Conservation (phyloP, 768 basidiomycete species). For the Suillus ampliporus region DNA sequence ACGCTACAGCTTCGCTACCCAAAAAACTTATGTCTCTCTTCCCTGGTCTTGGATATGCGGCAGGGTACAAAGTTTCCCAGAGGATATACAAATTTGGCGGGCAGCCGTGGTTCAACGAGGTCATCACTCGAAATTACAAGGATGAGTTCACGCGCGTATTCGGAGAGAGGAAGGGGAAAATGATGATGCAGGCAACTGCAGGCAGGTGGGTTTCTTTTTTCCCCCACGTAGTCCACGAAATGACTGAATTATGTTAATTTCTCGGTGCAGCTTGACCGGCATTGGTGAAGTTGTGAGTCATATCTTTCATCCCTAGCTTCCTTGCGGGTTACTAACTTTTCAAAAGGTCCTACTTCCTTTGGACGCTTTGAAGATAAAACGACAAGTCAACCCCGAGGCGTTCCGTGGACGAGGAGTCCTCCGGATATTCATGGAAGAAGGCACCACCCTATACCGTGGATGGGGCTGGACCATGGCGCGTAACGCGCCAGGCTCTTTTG, state of each 20-base stretch:
- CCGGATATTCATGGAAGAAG: constrained; percentile 91
- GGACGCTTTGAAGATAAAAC: constrained; percentile 97
- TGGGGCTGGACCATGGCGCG: constrained; percentile 99
- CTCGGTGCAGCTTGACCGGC: constrained; percentile 56
- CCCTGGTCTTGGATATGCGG: constrained; percentile 97
- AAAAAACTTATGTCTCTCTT: constrained; percentile 90
- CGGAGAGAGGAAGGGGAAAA: constrained; percentile 94
- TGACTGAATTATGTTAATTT: background rate
- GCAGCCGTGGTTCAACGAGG: constrained; percentile 96
- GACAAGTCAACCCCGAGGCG: constrained; percentile 97
- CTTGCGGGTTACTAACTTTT: background rate
- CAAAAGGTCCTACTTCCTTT: constrained; percentile 87
- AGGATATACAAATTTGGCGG: constrained; percentile 98
- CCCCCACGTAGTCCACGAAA: background rate
- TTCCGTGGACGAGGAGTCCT: constrained; percentile 93
- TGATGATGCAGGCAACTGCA: constrained; percentile 94
- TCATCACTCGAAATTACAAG: constrained; percentile 84
- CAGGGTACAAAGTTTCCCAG: constrained; percentile 96
- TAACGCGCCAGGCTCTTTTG: constrained; percentile 95
- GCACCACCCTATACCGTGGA: constrained; percentile 90
- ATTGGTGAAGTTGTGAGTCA: constrained; percentile 93
- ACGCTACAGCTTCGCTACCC: constrained; percentile 68
- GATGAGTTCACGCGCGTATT: constrained; percentile 81
- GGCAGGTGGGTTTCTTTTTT: constrained; percentile 67
- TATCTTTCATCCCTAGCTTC: background rate